Percentiles rank a stretch among this genome's conserved stretches.
phyloP scores from a whole-genome alignment of 2,329 filamentous ascomycete genomes.

The Phyllosticta paracitricarpa region DNA sequence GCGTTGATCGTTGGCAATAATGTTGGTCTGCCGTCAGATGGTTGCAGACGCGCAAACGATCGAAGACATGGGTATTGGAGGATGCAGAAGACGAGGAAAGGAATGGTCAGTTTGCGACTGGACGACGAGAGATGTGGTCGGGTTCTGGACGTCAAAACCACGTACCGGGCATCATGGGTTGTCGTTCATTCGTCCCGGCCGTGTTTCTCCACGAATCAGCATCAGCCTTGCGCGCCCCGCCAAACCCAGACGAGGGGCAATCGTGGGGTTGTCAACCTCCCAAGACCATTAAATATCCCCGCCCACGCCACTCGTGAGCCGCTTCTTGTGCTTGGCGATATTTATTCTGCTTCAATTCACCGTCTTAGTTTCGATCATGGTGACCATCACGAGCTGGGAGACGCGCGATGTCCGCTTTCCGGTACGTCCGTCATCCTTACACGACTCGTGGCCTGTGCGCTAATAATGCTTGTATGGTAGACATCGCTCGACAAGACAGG shows the following conservation, averaged over 20 bases:
- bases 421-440: slow-evolving; percentile 26
- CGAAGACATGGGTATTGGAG: too few relatives aligned
- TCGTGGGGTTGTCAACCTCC: slow-evolving; percentile 2
- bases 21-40: too few relatives aligned
- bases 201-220: slow-evolving; percentile 11
- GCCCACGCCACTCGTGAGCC: background rate
- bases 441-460: background rate
- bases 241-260: slow-evolving; percentile 2
- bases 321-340: background rate
- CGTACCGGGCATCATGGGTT: too few relatives aligned
- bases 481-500: slow-evolving; percentile 96
- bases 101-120: too few relatives aligned
- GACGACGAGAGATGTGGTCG: too few relatives aligned
- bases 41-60: too few relatives aligned
- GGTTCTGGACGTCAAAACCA: too few relatives aligned
- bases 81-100: too few relatives aligned
- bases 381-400: slow-evolving; percentile 36
- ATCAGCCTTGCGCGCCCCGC: background rate
- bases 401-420: slow-evolving; percentile 42
- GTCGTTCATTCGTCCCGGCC: background rate
- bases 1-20: too few relatives aligned
- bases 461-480: slow-evolving; percentile 18
- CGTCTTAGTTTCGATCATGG: slow-evolving; percentile 24
- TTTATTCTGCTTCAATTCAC: background rate
- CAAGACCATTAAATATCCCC: background rate